Evolutionary conservation across 495 filamentous ascomycete genomes (phyloP).

Genomic region (Trichoderma orchidacearum): DNA sequence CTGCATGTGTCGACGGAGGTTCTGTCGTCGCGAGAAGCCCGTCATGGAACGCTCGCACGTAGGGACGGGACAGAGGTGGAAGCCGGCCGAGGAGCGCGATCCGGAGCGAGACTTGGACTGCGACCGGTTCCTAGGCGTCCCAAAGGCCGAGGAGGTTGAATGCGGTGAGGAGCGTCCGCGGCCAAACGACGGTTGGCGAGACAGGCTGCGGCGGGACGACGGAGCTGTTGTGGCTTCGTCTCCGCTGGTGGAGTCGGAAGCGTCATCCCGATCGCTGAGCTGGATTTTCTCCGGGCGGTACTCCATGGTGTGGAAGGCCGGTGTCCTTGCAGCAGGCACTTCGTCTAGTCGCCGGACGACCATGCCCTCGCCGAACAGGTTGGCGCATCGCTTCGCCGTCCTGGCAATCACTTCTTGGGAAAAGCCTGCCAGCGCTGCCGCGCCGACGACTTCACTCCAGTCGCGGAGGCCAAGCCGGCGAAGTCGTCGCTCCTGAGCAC

Average conservation of each 20-base stretch:
- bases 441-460: slow-evolving; percentile 68
- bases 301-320: slow-evolving; percentile 13
- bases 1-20: slow-evolving; percentile 20
- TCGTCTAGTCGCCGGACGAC: slow-evolving; percentile 42
- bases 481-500: neutral
- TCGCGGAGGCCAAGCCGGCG: slow-evolving; percentile 31
- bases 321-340: slow-evolving; percentile 12
- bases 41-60: slow-evolving; percentile 8
- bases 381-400: slow-evolving; percentile 53
- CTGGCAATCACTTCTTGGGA: slow-evolving; percentile 45
- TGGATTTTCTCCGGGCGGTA: slow-evolving; percentile 2
- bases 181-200: neutral
- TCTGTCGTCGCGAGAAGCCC: slow-evolving; percentile 14
- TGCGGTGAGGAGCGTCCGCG: neutral
- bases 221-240: neutral
- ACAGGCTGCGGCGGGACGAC: neutral
- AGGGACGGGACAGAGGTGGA: slow-evolving; percentile 6
- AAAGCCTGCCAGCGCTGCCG: slow-evolving; percentile 59
- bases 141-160: neutral
- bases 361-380: slow-evolving; percentile 55
- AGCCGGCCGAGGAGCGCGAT: neutral
- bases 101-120: neutral
- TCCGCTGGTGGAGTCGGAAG: neutral
- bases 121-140: neutral
- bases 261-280: neutral